phyloP scores from a whole-genome alignment of 495 filamentous ascomycete genomes.

The Cercophora sp. region DNA sequence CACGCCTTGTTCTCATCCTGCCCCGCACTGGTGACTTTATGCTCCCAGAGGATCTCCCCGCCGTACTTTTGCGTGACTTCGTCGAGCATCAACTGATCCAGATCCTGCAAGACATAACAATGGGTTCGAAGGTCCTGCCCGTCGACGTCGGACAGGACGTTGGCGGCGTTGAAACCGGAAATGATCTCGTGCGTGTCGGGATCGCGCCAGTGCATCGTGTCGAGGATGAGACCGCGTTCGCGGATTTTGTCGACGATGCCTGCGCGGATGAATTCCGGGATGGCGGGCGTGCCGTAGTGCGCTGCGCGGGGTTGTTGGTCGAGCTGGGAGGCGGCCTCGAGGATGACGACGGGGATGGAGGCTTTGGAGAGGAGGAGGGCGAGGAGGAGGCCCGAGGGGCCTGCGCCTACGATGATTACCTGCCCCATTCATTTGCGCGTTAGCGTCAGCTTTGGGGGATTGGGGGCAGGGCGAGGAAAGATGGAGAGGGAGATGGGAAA shows the following conservation, averaged over 20 bases:
- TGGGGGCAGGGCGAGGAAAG: not conserved
- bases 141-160: conserved; percentile 26
- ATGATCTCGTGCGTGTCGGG: conserved; percentile 34
- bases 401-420: conserved; percentile 51
- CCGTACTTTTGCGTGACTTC: conserved; percentile 40
- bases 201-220: conserved; percentile 50
- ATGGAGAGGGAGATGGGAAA: not conserved
- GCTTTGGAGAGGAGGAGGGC: conserved; percentile 51
- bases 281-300: conserved; percentile 50
- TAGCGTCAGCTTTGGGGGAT: not conserved
- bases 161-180: conserved; percentile 25
- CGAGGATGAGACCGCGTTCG: conserved; percentile 44
- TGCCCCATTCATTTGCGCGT: conserved; percentile 6
- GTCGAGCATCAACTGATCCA: conserved; percentile 43
- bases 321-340: conserved; percentile 49
- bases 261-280: conserved; percentile 52
- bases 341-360: conserved; percentile 50
- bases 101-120: conserved; percentile 33
- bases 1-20: conserved; percentile 48
- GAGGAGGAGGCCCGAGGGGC: conserved; percentile 56
- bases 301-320: conserved; percentile 55
- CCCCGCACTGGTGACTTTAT: conserved; percentile 45
- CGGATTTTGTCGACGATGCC: conserved; percentile 54
- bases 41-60: conserved; percentile 44
- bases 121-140: conserved; percentile 37